Percentiles rank a stretch among this genome's conserved stretches.
These are phyloP conservation scores for Saprolegnia parasitica DNA, from an alignment of 352 stramenopile genomes.

Conservation along the genomic window DNA sequence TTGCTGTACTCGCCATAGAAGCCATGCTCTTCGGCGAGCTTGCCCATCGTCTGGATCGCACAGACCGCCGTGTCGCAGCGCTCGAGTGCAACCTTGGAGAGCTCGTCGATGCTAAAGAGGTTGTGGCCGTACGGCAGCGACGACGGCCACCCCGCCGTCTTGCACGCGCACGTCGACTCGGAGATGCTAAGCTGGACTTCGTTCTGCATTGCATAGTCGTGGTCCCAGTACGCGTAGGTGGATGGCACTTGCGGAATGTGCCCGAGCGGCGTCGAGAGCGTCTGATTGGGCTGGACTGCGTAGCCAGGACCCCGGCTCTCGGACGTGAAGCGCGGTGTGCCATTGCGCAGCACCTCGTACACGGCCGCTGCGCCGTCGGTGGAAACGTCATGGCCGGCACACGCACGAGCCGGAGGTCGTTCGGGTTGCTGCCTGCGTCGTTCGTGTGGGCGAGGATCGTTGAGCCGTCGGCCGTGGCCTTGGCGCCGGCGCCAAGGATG, in stretches of 20 bases:
- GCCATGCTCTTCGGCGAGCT: slow-evolving; percentile 85
- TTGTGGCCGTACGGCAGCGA: slow-evolving; percentile 66
- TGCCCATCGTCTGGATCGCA: slow-evolving; percentile 87
- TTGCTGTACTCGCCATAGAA: slow-evolving; percentile 91
- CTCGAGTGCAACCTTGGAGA: slow-evolving; percentile 89
- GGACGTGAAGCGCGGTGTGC: slow-evolving; percentile 66
- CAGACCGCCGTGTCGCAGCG: slow-evolving; percentile 75
- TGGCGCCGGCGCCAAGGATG: slow-evolving; percentile 73
- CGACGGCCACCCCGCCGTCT: slow-evolving; percentile 64
- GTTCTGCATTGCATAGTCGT: slow-evolving; percentile 93
- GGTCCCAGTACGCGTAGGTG: slow-evolving; percentile 92
- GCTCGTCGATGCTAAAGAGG: slow-evolving; percentile 85
- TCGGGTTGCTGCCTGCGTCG: slow-evolving; percentile 60
- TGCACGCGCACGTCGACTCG: slow-evolving; percentile 88
- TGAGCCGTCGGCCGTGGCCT: slow-evolving; percentile 73
- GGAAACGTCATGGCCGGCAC: slow-evolving; percentile 80
- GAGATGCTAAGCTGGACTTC: slow-evolving; percentile 91
- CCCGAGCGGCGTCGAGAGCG: slow-evolving; percentile 54
- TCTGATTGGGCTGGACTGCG: slow-evolving; percentile 38
- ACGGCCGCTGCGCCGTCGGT: slow-evolving; percentile 42
- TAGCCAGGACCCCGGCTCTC: slow-evolving; percentile 70
- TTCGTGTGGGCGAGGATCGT: slow-evolving; percentile 87
- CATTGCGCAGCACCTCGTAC: slow-evolving; percentile 29
- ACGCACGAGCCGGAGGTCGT: slow-evolving; percentile 87
- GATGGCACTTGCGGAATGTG: slow-evolving; percentile 85